Percentiles rank a stretch among this genome's conserved stretches.
phyloP scores from a whole-genome alignment of 805 yeast species.

The Zygosaccharomyces bisporus region DNA sequence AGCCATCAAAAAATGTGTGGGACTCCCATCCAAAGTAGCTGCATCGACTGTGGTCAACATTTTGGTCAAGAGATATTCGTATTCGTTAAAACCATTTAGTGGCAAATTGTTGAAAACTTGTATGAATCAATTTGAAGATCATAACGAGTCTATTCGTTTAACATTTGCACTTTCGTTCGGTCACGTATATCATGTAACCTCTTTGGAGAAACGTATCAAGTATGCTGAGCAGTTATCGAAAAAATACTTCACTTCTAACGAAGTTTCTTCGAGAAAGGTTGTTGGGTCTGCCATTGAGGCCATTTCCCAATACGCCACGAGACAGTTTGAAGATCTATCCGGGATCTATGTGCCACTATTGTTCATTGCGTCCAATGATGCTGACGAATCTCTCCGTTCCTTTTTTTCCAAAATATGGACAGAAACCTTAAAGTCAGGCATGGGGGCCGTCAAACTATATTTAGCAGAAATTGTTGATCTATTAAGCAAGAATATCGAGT shows the following conservation, averaged over 20 bases:
- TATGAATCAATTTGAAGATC: conserved; percentile 56
- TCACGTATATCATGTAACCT: conserved; percentile 62
- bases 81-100: conserved; percentile 46
- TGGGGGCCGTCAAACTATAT: conserved; percentile 65
- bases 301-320: conserved; percentile 64
- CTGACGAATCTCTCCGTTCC: conserved; percentile 42
- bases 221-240: conserved; percentile 50
- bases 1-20: conserved; percentile 68
- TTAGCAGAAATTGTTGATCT: conserved; percentile 61
- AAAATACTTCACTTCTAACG: conserved; percentile 55
- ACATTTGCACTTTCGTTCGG: conserved; percentile 82
- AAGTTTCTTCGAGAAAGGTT: conserved; percentile 41
- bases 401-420: conserved; percentile 68
- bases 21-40: conserved; percentile 87
- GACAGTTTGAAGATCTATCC: conserved; percentile 58
- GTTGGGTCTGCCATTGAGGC: conserved; percentile 63
- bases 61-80: conserved; percentile 55
- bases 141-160: conserved; percentile 66
- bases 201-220: conserved; percentile 47
- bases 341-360: conserved; percentile 71
- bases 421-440: conserved; percentile 72
- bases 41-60: conserved; percentile 71
- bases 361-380: conserved; percentile 72
- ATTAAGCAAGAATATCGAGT: conserved; percentile 47
- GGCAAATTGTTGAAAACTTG: conserved; percentile 61